phyloP scores from a whole-genome alignment of 306 rosid species.

The Neltuma alba region DNA sequence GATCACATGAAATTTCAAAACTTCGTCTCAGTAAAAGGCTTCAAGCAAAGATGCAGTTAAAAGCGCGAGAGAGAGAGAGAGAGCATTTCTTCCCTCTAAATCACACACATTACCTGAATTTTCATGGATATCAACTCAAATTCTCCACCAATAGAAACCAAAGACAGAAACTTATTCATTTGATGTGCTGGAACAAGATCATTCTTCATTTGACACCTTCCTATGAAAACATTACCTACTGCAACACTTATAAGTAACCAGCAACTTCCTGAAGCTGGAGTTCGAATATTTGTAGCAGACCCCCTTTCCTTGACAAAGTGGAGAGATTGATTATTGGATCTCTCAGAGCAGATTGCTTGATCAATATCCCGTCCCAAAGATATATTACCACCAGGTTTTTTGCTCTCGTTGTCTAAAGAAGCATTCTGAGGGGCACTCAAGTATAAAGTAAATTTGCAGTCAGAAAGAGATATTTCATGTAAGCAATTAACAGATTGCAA shows the following conservation, averaged over 20 bases:
- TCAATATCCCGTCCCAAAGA: conserved; percentile 44
- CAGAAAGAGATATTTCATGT: conserved; percentile 72
- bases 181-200: conserved; percentile 61
- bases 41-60: conserved; percentile 35
- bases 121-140: conserved; percentile 60
- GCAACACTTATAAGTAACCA: conserved; percentile 58
- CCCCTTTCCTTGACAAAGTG: conserved; percentile 38
- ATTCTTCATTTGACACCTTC: conserved; percentile 65
- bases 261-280: conserved; percentile 42
- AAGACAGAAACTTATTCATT: conserved; percentile 50
- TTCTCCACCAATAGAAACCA: conserved; percentile 67
- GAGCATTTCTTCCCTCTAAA: conserved; percentile 21
- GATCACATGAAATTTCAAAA: not conserved
- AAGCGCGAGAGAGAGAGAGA: conserved; percentile 22
- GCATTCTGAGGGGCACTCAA: conserved; percentile 41
- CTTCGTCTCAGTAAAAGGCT: not conserved
- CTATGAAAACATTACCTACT: conserved; percentile 56
- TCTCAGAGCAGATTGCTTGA: conserved; percentile 43
- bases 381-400: conserved; percentile 44
- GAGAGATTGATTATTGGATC: conserved; percentile 43
- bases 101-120: conserved; percentile 71
- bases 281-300: conserved; percentile 41
- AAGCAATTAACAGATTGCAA: conserved; percentile 54
- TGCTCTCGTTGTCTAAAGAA: conserved; percentile 44
- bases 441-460: conserved; percentile 46